Evolutionary conservation across 495 filamentous ascomycete genomes (phyloP).

Genomic region (Penicillium lividum): DNA sequence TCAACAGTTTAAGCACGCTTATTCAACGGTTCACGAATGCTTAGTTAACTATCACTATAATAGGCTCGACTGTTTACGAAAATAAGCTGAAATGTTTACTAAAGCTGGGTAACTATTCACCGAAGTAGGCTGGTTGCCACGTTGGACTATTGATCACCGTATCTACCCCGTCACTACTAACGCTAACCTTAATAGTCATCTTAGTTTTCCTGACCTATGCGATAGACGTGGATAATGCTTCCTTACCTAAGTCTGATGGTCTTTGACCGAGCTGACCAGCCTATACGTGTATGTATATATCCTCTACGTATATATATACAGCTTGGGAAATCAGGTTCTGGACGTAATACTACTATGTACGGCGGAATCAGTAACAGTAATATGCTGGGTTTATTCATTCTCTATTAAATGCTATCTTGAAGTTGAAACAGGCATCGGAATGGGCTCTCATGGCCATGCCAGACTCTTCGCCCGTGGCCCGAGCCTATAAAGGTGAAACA

Average conservation of each 20-base stretch:
- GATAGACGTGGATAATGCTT: constrained; percentile 2
- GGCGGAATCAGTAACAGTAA: constrained; percentile 2
- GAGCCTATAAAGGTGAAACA: background rate
- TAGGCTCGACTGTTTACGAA: too few species aligned
- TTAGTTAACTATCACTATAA: background rate
- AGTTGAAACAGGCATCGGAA: background rate
- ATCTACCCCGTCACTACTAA: constrained; percentile 1
- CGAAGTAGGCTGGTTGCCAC: constrained; percentile 3
- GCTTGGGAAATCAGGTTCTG: background rate
- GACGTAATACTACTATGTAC: constrained; percentile 2
- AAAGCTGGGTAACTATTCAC: too few species aligned
- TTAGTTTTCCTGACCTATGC: background rate
- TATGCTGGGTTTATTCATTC: constrained; percentile 2
- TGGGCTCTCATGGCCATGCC: constrained; percentile 1
- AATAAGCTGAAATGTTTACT: too few species aligned
- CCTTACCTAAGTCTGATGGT: constrained; percentile 3
- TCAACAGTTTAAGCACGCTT: too few species aligned
- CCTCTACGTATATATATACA: background rate
- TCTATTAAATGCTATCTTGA: background rate
- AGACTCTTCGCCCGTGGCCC: constrained; percentile 7
- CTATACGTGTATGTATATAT: background rate
- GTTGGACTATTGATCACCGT: background rate
- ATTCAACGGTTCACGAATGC: background rate
- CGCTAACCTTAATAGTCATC: constrained; percentile 1
- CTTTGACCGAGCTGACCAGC: constrained; percentile 3